A percentile compares a stretch with the other conserved stretches of the same genome.
Evolutionary conservation across 805 yeast species (phyloP).

Genomic region (Metschnikowia koreensis): DNA sequence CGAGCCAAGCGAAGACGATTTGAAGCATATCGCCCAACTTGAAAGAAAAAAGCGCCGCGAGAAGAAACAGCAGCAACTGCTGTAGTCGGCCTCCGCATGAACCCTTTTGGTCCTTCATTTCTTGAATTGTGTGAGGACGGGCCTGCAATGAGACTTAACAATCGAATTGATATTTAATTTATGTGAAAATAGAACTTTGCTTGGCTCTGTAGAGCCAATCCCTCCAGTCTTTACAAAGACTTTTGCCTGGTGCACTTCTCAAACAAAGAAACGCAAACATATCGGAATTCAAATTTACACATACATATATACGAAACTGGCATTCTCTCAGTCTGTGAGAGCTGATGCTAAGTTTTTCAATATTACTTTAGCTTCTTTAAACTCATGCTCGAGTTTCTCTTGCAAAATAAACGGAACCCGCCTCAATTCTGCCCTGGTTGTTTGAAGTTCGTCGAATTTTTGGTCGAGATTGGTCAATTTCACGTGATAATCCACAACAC

Average conservation of each 20-base stretch:
- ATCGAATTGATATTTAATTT: no score
- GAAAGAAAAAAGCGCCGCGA: constrained; percentile 63
- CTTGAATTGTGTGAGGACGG: no score
- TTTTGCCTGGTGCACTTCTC: not conserved
- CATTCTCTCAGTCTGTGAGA: no score
- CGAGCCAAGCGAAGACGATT: constrained; percentile 85
- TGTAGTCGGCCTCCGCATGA: no score
- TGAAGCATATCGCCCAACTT: constrained; percentile 62
- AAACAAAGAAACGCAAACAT: not conserved
- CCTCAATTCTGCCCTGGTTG: not conserved
- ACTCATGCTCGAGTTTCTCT: not conserved
- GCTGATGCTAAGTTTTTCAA: no score
- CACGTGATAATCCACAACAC: not conserved
- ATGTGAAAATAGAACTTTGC: not conserved
- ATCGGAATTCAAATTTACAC: no score
- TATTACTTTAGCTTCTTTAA: not conserved
- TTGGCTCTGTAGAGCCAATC: not conserved
- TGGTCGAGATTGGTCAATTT: not conserved
- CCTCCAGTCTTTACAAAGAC: not conserved
- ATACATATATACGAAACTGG: no score
- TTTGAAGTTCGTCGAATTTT: not conserved
- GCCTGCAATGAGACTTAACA: not conserved
- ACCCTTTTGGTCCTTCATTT: not conserved
- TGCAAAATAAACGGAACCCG: not conserved
- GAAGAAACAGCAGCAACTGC: constrained; percentile 7